Evolutionary conservation across 2,329 filamentous ascomycete species (phyloP).

Genomic region (Aspergillus brasiliensis): DNA sequence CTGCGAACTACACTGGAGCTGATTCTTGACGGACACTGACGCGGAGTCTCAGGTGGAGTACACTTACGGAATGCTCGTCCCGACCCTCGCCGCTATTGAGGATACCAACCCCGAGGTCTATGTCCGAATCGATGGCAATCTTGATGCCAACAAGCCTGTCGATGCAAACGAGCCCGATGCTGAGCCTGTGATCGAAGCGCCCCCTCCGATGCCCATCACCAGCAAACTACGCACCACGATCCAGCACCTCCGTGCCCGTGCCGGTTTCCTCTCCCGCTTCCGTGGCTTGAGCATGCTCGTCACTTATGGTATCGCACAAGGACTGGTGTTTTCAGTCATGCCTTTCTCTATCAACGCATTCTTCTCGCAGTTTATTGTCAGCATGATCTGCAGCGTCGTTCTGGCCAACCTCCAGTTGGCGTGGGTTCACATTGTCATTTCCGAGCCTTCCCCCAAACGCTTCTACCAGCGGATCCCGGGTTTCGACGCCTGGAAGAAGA

Average conservation of each 20-base stretch:
- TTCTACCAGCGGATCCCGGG: slow-evolving; percentile 72
- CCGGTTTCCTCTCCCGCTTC: slow-evolving; percentile 67
- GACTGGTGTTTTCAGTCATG: slow-evolving; percentile 49
- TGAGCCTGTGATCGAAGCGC: slow-evolving; percentile 44
- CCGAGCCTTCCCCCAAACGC: slow-evolving; percentile 62
- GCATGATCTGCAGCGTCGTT: slow-evolving; percentile 61
- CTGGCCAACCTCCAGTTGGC: slow-evolving; percentile 70
- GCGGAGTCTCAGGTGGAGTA: slow-evolving; percentile 50
- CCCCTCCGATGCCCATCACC: slow-evolving; percentile 62
- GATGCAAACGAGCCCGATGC: slow-evolving; percentile 41
- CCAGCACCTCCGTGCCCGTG: slow-evolving; percentile 62
- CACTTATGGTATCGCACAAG: slow-evolving; percentile 48
- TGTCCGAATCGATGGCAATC: slow-evolving; percentile 51
- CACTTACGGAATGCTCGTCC: slow-evolving; percentile 61
- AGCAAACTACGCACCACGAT: slow-evolving; percentile 61
- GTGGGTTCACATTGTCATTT: slow-evolving; percentile 87
- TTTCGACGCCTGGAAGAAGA: slow-evolving; percentile 66
- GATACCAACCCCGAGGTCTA: slow-evolving; percentile 57
- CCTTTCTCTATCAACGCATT: slow-evolving; percentile 30
- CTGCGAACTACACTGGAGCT: background rate
- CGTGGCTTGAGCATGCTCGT: slow-evolving; percentile 64
- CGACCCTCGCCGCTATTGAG: slow-evolving; percentile 66
- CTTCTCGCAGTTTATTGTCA: slow-evolving; percentile 52
- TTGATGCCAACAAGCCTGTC: slow-evolving; percentile 33
- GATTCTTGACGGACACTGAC: slow-evolving; percentile 20